These are phyloP conservation scores for Fusarium sp. DNA, from an alignment of 2,329 filamentous ascomycete genomes.

Conservation along the genomic window DNA sequence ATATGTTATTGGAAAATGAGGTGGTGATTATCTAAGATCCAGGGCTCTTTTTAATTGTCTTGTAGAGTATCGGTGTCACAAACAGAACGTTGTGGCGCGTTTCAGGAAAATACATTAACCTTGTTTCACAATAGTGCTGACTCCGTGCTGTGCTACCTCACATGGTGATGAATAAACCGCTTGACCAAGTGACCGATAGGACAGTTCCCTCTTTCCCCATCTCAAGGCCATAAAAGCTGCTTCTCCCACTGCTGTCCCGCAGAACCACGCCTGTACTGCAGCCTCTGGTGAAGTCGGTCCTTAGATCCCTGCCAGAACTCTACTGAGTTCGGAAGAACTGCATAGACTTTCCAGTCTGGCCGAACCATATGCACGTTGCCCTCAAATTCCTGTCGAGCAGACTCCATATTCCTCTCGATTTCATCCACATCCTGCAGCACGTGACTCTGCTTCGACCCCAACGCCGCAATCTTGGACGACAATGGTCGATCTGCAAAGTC, in stretches of 20 bases:
- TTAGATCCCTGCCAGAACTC: slow-evolving; percentile 27
- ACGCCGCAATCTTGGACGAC: slow-evolving; percentile 11
- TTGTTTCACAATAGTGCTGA: no score
- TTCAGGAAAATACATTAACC: no score
- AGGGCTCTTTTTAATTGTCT: no score
- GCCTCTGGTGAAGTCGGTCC: slow-evolving; percentile 15
- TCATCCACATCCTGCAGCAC: slow-evolving; percentile 1
- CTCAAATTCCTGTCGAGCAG: neutral
- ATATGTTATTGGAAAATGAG: neutral
- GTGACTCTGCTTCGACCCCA: slow-evolving; percentile 19
- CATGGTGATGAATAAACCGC: no score
- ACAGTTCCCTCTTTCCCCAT: no score
- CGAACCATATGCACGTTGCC: neutral
- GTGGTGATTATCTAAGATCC: no score
- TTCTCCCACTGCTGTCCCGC: neutral
- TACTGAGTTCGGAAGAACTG: neutral
- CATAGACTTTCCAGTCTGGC: slow-evolving; percentile 17
- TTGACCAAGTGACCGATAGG: no score
- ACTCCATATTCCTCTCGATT: neutral
- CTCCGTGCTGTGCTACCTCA: no score
- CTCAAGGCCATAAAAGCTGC: neutral
- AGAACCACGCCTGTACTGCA: neutral
- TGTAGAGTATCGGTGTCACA: no score
- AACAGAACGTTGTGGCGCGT: no score
- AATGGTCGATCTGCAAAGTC: slow-evolving; percentile 16